These are phyloP conservation scores for Euphrasia arctica DNA, from an alignment of 305 asterid genomes.

Conservation along the genomic window DNA sequence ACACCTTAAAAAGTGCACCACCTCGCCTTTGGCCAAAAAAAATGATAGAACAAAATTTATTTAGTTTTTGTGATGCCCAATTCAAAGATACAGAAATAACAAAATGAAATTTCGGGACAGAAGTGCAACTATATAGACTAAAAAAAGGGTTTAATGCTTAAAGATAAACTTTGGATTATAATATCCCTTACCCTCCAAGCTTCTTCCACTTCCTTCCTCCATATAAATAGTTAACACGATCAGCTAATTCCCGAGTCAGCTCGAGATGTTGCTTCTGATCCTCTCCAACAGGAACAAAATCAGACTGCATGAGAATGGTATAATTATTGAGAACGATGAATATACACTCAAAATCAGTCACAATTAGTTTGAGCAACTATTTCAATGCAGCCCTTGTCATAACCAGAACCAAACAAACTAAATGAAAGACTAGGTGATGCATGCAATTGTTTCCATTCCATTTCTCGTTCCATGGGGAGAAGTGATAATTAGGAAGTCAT, in stretches of 20 bases:
- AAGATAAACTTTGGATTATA: slow-evolving; percentile 17
- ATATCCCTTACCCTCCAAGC: slow-evolving; percentile 78
- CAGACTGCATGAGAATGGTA: slow-evolving; percentile 72
- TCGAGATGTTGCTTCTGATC: slow-evolving; percentile 99
- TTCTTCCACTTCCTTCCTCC: slow-evolving; percentile 99
- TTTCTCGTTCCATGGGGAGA: too few relatives aligned
- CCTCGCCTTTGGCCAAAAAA: slow-evolving; percentile 62
- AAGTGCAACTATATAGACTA: slow-evolving; percentile 23
- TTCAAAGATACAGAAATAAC: slow-evolving; percentile 25
- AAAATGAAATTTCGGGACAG: slow-evolving; percentile 20
- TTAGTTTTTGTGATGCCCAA: slow-evolving; percentile 35
- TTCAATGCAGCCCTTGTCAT: background rate
- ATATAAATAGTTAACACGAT: slow-evolving; percentile 77
- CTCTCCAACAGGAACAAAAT: slow-evolving; percentile 97
- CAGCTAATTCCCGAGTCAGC: slow-evolving; percentile 90
- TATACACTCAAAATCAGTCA: background rate
- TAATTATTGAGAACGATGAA: slow-evolving; percentile 36
- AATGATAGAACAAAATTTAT: slow-evolving; percentile 35
- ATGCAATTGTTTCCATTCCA: too few relatives aligned
- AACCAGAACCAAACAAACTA: slow-evolving; percentile 1
- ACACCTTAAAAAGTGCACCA: slow-evolving; percentile 89
- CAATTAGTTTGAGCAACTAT: background rate
- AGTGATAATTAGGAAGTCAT: too few relatives aligned
- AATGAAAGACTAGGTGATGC: background rate
- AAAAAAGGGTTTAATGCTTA: slow-evolving; percentile 20